Base-by-base conservation (phyloP, 2,329 filamentous ascomycete genomes). In the Cladosporium cucumerinum region DNA sequence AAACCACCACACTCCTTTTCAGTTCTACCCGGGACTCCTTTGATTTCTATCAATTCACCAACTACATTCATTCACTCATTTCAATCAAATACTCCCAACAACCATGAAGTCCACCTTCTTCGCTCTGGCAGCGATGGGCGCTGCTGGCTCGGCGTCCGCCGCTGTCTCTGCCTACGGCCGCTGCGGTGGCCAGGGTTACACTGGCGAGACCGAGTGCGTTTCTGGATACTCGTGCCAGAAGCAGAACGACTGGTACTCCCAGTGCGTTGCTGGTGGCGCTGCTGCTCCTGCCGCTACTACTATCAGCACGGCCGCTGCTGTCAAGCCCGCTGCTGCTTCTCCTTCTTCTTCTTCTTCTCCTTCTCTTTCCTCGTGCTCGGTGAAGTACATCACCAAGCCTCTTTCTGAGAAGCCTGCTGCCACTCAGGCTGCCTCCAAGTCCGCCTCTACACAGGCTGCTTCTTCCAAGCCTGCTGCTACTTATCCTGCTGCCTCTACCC, bases 161-260 rank as follows among this genome's bases (percentile, higher is more conserved):
- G 67, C 67, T 11, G 34, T 64, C 21, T 57, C 63, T 36, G 67
- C 60, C 39, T 72, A 69, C 58, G 66, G 66, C 2, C 68, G 71
- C 52, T 71, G 69, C 49, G 73, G 74, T 61, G 75, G 75, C 32
- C 63, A 57, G n/a, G 68, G 68, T 25, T 77, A 65, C 66, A 70
- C 67, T 23, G 75, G 74, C 39, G 57, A 66, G 3, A 75, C 70
- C 4, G 66, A 65, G 48, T 77, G 75, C 65, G 69, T 69, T 11
- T 68, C 72, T 6, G 75, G 74, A 28, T 75, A 68, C 49, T 63
- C 65, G 26, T 78, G 74, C 66, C 62, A 65, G 18, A 63, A 34
- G 26, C 43, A 55, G 16, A 75, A 73, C 66, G 57, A 67, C 1
- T 76, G 71, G 58, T 78, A 76, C 63, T 73, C 71, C 1, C 75